Evolutionary conservation across 169 alveolate genomes (phyloP), one percentile per base, ranked within the genome.

Genomic region (Theileria orientalis): DNA sequence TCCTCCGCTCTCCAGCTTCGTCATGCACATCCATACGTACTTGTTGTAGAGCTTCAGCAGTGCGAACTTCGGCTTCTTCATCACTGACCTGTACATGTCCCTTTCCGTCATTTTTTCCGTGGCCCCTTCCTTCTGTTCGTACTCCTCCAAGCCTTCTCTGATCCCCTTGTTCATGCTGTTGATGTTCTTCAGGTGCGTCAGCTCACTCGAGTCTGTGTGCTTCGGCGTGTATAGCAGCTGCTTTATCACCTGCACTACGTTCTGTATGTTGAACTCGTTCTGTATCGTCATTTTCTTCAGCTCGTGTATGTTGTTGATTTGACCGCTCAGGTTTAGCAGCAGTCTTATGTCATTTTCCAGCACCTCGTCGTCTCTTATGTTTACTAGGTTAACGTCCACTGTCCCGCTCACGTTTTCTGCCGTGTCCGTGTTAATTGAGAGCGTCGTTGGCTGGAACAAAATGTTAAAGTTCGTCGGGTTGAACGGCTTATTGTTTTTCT

Each of bases 11-110:
- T 59, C 42, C 56, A 75, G 29, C 13, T 47, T 19, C 6, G 30
- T 47, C 0, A 33, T 16, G n/a, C 76, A 70, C 23, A 79, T 27
- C 87, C 87, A 79, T 6, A 37, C 76, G 29, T 71, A 40, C 37
- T 37, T 63, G 77, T 62, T 72, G 14, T 68, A 69, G 33, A 74
- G 63, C 0, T 62, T 40, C 14, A 60, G 73, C 37, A 79, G 6
- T 19, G 46, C 82, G 33, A 76, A 76, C 19, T 27, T 35, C 23
- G 86, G 86, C 27, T 71, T 33, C 21, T 49, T 32, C 27, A 23
- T 23, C 41, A 32, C 61, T 13, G 35, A 13, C 33, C 27, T 64
- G 74, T 49, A 49, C 25, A 49, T 49, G 19, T 49, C 27, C 9
- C 25, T 32, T 13, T 49, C 60, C 60, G 25, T 27, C 25, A 49